A percentile compares a stretch with the other conserved stretches of the same genome.
These are phyloP conservation scores for Zangia roseola DNA, from an alignment of 768 basidiomycete genomes.

Conservation along the genomic window DNA sequence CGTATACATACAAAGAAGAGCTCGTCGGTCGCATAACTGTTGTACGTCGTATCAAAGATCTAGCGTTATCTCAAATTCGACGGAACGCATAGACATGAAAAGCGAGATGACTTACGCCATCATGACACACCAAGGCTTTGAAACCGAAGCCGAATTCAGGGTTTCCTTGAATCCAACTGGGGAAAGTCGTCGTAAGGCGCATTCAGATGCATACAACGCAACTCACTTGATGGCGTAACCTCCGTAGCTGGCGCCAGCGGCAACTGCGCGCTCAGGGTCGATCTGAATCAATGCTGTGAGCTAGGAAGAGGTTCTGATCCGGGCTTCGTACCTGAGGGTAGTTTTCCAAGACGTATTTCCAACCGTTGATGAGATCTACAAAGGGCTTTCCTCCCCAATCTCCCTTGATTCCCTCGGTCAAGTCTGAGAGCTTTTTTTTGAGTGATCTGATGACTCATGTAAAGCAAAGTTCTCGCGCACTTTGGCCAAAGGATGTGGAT, in stretches of 20 bases:
- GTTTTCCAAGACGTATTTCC: conserved; percentile 63
- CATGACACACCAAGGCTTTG: conserved; percentile 90
- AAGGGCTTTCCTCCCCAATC: conserved; percentile 91
- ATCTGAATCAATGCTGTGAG: conserved; percentile 41
- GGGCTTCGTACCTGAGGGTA: conserved; percentile 60
- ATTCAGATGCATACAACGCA: neutral
- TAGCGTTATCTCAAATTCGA: conserved; percentile 20
- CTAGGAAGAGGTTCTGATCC: neutral
- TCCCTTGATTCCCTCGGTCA: conserved; percentile 76
- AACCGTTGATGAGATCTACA: conserved; percentile 71
- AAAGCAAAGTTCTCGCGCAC: conserved; percentile 31
- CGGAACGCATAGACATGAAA: neutral
- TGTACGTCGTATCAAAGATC: conserved; percentile 77
- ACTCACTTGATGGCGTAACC: conserved; percentile 86
- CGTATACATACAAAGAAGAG: conserved; percentile 73
- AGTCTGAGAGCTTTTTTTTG: conserved; percentile 40
- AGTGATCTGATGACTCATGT: conserved; percentile 1
- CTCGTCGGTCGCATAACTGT: conserved; percentile 89
- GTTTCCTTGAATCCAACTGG: conserved; percentile 93
- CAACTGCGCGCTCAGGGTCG: conserved; percentile 65
- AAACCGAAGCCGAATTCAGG: conserved; percentile 86
- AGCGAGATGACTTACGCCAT: conserved; percentile 59
- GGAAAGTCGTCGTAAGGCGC: conserved; percentile 4
- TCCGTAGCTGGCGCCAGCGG: conserved; percentile 83
- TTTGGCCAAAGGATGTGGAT: conserved; percentile 89